Evolutionary conservation across 768 basidiomycete genomes (phyloP).

Genomic region (Cubamyces lactineus): DNA sequence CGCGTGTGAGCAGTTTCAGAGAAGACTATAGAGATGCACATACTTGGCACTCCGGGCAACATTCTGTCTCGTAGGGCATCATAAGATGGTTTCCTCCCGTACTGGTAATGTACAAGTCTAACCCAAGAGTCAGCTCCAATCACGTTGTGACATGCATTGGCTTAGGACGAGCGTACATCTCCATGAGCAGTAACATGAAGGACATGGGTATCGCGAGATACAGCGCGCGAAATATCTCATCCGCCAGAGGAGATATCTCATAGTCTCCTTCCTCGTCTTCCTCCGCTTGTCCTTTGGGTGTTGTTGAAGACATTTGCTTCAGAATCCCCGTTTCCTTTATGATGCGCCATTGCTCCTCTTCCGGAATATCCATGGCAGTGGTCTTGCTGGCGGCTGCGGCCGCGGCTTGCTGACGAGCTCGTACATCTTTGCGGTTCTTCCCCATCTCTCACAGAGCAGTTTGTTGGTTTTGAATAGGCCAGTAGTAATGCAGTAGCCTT

Average conservation of each 20-base stretch:
- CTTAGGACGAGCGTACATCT: constrained; percentile 61
- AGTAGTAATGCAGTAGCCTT: neutral
- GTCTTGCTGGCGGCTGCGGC: neutral
- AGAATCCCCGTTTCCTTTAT: constrained; percentile 63
- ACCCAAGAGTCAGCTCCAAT: neutral
- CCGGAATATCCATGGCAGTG: constrained; percentile 50
- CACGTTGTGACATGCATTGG: too few relatives aligned
- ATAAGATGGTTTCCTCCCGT: constrained; percentile 60
- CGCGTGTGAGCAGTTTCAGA: neutral
- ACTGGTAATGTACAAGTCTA: constrained; percentile 81
- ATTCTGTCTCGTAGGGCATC: constrained; percentile 57
- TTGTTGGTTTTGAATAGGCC: neutral
- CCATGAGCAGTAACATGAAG: constrained; percentile 79
- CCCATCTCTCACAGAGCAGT: constrained; percentile 18
- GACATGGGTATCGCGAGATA: constrained; percentile 73
- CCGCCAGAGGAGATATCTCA: constrained; percentile 49
- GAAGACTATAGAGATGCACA: constrained; percentile 32
- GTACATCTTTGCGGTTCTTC: constrained; percentile 26
- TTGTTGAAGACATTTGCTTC: constrained; percentile 12
- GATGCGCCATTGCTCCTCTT: constrained; percentile 80
- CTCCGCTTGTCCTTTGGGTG: neutral
- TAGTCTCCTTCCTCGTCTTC: constrained; percentile 34
- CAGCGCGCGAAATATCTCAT: constrained; percentile 71
- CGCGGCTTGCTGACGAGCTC: constrained; percentile 4
- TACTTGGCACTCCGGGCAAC: constrained; percentile 73